Percentiles rank a stretch among this genome's conserved stretches.
Evolutionary conservation across 805 yeast species (phyloP).

Genomic region (Barnettozyma californica): DNA sequence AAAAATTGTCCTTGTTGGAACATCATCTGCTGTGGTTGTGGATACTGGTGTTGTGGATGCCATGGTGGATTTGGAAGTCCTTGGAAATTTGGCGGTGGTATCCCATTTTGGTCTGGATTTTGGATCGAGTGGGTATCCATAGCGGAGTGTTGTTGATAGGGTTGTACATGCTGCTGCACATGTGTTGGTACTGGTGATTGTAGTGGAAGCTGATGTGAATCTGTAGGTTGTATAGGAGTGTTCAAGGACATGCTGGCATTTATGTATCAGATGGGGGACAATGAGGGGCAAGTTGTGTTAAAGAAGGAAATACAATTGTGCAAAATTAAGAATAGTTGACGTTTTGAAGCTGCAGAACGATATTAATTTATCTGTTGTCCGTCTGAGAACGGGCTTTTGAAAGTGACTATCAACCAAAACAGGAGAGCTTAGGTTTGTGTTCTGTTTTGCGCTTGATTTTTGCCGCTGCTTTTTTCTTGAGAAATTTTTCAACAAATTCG

Average conservation of each 20-base stretch:
- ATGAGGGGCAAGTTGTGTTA: neutral
- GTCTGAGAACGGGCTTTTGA: neutral
- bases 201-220: neutral
- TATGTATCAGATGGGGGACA: neutral
- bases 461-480: neutral
- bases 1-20: neutral
- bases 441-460: neutral
- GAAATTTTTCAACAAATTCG: neutral
- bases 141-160: constrained; percentile 2
- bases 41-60: constrained; percentile 1
- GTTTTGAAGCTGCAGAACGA: no score
- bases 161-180: constrained; percentile 1
- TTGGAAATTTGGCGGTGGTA: neutral
- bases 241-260: constrained; percentile 8
- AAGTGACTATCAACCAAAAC: neutral
- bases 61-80: neutral
- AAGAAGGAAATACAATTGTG: neutral
- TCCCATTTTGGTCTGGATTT: neutral
- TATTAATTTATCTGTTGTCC: neutral
- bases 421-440: neutral
- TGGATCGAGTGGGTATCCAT: neutral
- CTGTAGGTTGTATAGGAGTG: neutral
- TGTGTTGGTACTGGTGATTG: neutral
- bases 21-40: constrained; percentile 1
- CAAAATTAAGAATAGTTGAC: neutral